Evolutionary conservation across 176 grass and related monocot genomes (phyloP).

Genomic region (Areca catechu): DNA sequence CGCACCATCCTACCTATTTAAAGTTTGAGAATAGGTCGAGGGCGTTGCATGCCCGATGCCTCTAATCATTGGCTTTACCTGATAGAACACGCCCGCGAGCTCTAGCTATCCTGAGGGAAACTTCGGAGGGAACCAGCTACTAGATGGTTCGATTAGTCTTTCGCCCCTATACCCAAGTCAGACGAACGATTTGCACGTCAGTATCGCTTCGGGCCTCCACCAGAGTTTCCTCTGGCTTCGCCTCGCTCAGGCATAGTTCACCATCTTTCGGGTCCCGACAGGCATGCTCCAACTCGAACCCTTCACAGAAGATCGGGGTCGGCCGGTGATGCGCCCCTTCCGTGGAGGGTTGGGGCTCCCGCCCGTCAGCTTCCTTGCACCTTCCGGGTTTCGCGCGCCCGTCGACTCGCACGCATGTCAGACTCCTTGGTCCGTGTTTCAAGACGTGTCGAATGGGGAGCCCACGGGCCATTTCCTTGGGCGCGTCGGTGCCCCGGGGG

Average conservation of each 20-base stretch:
- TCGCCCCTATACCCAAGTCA: too few relatives aligned
- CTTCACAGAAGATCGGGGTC: constrained; percentile 58
- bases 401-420: constrained; percentile 28
- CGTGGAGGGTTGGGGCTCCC: too few relatives aligned
- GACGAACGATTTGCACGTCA: too few relatives aligned
- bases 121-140: too few relatives aligned
- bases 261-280: constrained; percentile 80
- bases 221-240: constrained; percentile 34
- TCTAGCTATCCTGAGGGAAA: too few relatives aligned
- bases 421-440: constrained; percentile 34
- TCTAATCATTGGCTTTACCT: constrained; percentile 91
- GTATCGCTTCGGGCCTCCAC: too few relatives aligned
- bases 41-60: constrained; percentile 65
- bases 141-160: too few relatives aligned
- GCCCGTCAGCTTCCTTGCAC: too few relatives aligned
- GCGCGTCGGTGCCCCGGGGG: too few relatives aligned
- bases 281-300: constrained; percentile 72
- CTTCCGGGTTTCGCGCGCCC: too few relatives aligned
- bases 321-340: constrained; percentile 32
- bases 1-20: constrained; percentile 56
- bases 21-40: constrained; percentile 89
- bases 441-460: constrained; percentile 34
- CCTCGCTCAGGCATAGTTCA: constrained; percentile 78
- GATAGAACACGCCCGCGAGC: too few relatives aligned
- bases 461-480: constrained; percentile 26